A percentile compares a stretch with the other conserved stretches of the same genome.
phyloP scores from a whole-genome alignment of 345 rosid genomes.

The Psidium guajava region DNA sequence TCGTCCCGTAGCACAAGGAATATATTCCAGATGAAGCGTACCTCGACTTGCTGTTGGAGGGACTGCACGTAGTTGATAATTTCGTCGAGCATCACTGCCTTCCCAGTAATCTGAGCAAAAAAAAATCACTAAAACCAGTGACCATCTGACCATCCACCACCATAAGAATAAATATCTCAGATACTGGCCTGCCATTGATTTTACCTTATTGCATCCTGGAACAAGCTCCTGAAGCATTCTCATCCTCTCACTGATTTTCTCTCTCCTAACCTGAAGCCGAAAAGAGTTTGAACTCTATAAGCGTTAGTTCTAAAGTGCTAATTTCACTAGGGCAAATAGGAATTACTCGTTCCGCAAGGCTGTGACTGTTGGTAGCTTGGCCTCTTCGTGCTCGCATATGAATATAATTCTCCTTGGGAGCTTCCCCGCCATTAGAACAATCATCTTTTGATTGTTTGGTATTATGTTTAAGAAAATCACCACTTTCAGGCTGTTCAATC shows the following conservation, averaged over 20 bases:
- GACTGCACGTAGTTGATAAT: conserved; percentile 97
- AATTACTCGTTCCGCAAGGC: conserved; percentile 94
- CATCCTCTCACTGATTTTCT: conserved; percentile 95
- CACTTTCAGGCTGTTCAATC: conserved; percentile 25
- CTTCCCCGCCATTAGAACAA: conserved; percentile 47
- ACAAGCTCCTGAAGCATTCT: conserved; percentile 95
- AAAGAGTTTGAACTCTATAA: background rate
- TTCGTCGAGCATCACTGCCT: conserved; percentile 98
- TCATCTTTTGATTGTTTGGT: conserved; percentile 50
- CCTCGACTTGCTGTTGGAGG: conserved; percentile 96
- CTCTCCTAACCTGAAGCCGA: conserved; percentile 74
- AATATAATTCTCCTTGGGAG: conserved; percentile 67
- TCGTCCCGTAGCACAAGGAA: background rate
- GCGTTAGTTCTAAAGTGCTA: background rate
- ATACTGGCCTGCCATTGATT: background rate
- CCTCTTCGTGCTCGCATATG: conserved; percentile 96
- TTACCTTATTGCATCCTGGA: conserved; percentile 97
- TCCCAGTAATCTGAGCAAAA: conserved; percentile 75
- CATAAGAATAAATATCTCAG: background rate
- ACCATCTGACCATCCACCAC: background rate
- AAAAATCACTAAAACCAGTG: conserved; percentile 1
- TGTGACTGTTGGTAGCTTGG: conserved; percentile 95
- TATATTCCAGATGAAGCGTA: conserved; percentile 15
- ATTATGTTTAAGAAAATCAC: conserved; percentile 30
- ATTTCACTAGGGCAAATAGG: background rate